Conservation (phyloP, 768 basidiomycete genomes). For the Lyophyllum shimeji region DNA sequence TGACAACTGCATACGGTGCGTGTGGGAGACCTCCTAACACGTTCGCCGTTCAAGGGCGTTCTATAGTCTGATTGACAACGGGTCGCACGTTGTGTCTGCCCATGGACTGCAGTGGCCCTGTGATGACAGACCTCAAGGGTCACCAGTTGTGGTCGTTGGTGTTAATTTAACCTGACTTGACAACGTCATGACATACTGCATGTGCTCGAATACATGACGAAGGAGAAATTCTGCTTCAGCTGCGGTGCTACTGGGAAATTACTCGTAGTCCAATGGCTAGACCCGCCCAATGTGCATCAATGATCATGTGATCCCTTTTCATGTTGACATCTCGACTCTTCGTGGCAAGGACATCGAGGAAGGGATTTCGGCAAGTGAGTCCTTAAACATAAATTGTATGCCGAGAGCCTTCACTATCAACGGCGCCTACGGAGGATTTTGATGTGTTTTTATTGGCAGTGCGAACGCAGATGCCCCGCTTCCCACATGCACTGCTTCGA, state of each 20-base stretch:
- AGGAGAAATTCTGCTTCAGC: not conserved
- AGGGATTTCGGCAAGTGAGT: not conserved
- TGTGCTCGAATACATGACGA: not conserved
- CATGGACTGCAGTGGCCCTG: not conserved
- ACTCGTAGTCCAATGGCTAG: not conserved
- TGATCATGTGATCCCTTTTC: not conserved
- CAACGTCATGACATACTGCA: not conserved
- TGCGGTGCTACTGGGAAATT: not conserved
- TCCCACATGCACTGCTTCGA: not conserved
- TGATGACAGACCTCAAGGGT: not conserved
- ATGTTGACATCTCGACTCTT: not conserved
- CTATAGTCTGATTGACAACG: not conserved
- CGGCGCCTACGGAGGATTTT: not conserved
- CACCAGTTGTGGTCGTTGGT: not conserved
- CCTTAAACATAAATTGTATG: not conserved
- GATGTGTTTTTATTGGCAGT: not conserved
- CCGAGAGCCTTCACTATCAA: not conserved
- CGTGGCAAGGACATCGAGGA: not conserved
- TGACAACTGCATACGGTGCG: not conserved
- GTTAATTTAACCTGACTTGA: not conserved
- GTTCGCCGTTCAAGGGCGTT: not conserved
- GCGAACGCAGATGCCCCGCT: not conserved
- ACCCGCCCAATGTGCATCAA: not conserved
- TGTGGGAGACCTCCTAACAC: not conserved
- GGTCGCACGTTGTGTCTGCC: not conserved